Percentiles rank a stretch among this genome's conserved stretches.
phyloP scores from a whole-genome alignment of 1,139 yeast genomes.

The Zhuliangozyma blackwelliae region DNA sequence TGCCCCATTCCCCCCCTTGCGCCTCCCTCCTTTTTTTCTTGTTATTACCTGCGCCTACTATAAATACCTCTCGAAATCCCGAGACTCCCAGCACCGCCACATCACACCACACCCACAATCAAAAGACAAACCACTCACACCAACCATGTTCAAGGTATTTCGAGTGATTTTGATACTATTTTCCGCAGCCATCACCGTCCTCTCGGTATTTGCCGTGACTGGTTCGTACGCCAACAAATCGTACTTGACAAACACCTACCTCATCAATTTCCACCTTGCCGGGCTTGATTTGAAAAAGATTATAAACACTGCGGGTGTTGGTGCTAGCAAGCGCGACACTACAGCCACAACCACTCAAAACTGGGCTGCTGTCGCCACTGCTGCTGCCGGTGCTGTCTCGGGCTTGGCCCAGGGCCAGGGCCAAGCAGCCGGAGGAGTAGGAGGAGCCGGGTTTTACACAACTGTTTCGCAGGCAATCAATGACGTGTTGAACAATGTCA shows the following conservation, averaged over 20 bases:
- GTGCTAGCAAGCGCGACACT: slow-evolving; percentile 6
- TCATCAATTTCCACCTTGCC: slow-evolving; percentile 35
- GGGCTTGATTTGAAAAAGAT: slow-evolving; percentile 29
- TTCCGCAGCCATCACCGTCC: slow-evolving; percentile 30
- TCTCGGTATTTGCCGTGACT: slow-evolving; percentile 37
- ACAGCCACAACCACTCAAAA: not conserved
- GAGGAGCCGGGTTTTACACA: slow-evolving; percentile 6
- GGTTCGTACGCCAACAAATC: slow-evolving; percentile 37
- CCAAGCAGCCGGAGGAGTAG: not conserved
- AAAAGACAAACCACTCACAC: too few relatives aligned
- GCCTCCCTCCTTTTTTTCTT: not conserved
- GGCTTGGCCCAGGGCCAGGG: not conserved
- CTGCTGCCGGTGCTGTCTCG: slow-evolving; percentile 1
- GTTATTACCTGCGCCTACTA: not conserved
- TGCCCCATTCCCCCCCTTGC: not conserved
- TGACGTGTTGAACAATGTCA: slow-evolving; percentile 13
- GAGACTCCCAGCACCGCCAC: not conserved
- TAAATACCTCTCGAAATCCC: not conserved
- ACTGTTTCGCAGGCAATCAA: slow-evolving; percentile 11
- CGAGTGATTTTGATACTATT: slow-evolving; percentile 32
- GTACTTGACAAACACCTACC: slow-evolving; percentile 34
- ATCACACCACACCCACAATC: not conserved
- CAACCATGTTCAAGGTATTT: slow-evolving; percentile 29
- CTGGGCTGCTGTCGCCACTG: not conserved
- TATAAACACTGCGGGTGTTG: slow-evolving; percentile 13